A percentile compares a stretch with the other conserved stretches of the same genome.
Evolutionary conservation across 2,329 filamentous ascomycete species (phyloP).

Genomic region (Alternaria tenuissima): DNA sequence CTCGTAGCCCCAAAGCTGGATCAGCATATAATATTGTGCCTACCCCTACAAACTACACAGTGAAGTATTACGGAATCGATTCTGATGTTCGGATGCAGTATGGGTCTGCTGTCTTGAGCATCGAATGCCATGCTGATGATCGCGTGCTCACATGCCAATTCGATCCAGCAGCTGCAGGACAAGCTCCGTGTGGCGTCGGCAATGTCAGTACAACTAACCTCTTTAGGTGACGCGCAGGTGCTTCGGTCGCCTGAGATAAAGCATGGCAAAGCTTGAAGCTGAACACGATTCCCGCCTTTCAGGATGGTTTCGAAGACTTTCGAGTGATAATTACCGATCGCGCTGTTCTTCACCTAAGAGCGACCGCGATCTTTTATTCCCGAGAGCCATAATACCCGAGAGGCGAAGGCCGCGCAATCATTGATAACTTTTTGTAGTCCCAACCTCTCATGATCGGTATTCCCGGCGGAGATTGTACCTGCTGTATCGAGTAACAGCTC

Average conservation of each 20-base stretch:
- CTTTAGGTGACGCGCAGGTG: conserved; percentile 1
- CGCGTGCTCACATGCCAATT: not conserved
- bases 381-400: not conserved
- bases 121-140: not conserved
- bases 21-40: not conserved
- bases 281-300: not conserved
- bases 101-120: not conserved
- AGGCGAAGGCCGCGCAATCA: not conserved
- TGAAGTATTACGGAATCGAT: not conserved
- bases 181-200: conserved; percentile 12
- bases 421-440: not conserved
- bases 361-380: not conserved
- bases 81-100: not conserved
- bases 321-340: not conserved
- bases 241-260: conserved; percentile 7
- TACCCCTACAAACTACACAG: not conserved
- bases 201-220: conserved; percentile 3
- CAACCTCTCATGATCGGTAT: not conserved
- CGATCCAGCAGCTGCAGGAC: not conserved
- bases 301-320: not conserved
- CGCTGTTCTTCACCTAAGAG: not conserved
- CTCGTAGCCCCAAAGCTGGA: not conserved
- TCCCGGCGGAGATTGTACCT: conserved; percentile 8
- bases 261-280: conserved; percentile 24
- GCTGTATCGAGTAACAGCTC: conserved; percentile 7